A percentile compares a stretch with the other conserved stretches of the same genome.
These are phyloP conservation scores for Globisporangium cystogenes DNA, from an alignment of 352 stramenopile species.

Conservation along the genomic window DNA sequence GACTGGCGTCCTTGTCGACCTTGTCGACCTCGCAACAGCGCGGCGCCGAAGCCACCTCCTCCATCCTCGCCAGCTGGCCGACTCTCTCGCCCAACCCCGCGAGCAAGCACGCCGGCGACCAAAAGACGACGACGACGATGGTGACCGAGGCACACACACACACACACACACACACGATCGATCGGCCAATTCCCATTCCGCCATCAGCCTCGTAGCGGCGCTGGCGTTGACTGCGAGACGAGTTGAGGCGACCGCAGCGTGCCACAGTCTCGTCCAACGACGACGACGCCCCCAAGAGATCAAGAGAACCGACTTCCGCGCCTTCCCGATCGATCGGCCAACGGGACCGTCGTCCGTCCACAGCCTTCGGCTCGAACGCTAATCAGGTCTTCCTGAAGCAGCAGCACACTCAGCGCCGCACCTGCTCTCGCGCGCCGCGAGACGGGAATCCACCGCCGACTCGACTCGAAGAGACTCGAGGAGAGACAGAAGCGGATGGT, in stretches of 20 bases:
- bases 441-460: background rate
- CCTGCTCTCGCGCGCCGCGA: background rate
- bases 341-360: background rate
- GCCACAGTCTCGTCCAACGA: too few species aligned
- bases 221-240: too few species aligned
- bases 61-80: background rate
- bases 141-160: too few species aligned
- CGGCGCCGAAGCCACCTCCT: background rate
- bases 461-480: background rate
- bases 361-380: background rate
- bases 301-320: background rate
- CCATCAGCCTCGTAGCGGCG: too few species aligned
- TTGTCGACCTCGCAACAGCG: background rate
- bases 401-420: background rate
- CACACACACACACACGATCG: background rate
- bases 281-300: background rate
- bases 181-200: too few species aligned
- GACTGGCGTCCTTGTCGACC: background rate
- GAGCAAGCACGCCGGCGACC: background rate
- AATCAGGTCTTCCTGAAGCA: background rate
- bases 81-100: background rate
- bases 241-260: too few species aligned
- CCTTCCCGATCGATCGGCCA: background rate
- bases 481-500: background rate
- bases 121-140: too few species aligned